Percentiles rank a stretch among this genome's conserved stretches.
These are phyloP conservation scores for Hortiboletus rubellus DNA, from an alignment of 1,284 basidiomycete species.

Conservation along the genomic window DNA sequence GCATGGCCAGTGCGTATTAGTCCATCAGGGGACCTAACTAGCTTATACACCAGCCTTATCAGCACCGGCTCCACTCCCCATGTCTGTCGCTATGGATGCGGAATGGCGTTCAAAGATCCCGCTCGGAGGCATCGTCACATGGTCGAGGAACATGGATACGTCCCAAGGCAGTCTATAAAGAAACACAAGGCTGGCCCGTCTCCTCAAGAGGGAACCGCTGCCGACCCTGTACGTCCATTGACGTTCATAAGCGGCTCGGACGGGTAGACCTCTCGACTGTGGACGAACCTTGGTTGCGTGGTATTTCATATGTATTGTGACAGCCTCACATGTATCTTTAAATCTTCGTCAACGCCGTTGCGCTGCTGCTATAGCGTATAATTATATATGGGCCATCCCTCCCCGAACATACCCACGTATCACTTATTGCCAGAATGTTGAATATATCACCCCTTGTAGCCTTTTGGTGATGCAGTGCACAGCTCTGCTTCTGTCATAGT, in stretches of 20 bases:
- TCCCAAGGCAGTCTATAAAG: slow-evolving; percentile 48
- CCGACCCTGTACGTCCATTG: slow-evolving; percentile 38
- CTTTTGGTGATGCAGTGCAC: slow-evolving; percentile 3
- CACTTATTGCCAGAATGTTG: slow-evolving; percentile 7
- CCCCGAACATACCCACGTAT: slow-evolving; percentile 17
- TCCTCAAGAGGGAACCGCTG: slow-evolving; percentile 23
- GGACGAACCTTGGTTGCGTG: slow-evolving; percentile 7
- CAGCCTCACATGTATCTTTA: slow-evolving; percentile 31
- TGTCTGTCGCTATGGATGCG: slow-evolving; percentile 53
- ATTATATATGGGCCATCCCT: slow-evolving; percentile 19
- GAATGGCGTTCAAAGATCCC: slow-evolving; percentile 58
- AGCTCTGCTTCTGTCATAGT: background rate
- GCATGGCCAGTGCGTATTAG: slow-evolving; percentile 54
- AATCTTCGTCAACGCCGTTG: slow-evolving; percentile 11
- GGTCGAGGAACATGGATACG: slow-evolving; percentile 52
- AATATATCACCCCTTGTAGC: slow-evolving; percentile 28
- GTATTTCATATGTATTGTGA: slow-evolving; percentile 28
- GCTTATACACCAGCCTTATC: slow-evolving; percentile 12
- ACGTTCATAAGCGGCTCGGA: slow-evolving; percentile 33
- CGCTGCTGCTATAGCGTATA: slow-evolving; percentile 14
- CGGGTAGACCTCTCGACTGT: slow-evolving; percentile 20
- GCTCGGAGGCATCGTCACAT: slow-evolving; percentile 62
- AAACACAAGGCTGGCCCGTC: slow-evolving; percentile 38
- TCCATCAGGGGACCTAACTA: slow-evolving; percentile 3
- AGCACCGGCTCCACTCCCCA: slow-evolving; percentile 60